Evolutionary conservation across 139 green algal genomes (phyloP).

Genomic region (Mychonastes homosphaera): DNA sequence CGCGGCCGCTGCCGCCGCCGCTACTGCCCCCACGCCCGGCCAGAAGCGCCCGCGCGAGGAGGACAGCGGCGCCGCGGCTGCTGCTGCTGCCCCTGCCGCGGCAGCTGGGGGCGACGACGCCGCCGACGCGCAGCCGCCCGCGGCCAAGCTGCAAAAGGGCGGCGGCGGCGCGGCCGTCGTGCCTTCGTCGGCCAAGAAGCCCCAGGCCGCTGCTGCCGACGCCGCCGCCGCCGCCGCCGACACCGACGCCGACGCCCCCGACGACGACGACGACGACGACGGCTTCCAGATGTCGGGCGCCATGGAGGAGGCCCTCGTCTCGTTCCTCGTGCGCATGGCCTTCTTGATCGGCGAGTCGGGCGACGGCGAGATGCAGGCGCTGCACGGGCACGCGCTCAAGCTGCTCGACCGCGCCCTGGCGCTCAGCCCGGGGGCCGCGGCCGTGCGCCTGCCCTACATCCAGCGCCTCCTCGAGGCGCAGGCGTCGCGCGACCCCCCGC

Average conservation of each 20-base stretch:
- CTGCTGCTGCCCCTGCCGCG: too few species aligned
- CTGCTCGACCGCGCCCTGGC: conserved; percentile 28
- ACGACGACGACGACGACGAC: conserved; percentile 18
- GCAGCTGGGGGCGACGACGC: too few species aligned
- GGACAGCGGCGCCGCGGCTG: too few species aligned
- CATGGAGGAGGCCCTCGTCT: conserved; percentile 77
- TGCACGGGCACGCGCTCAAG: conserved; percentile 30
- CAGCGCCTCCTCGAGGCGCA: conserved; percentile 24
- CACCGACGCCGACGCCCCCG: not conserved
- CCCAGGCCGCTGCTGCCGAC: too few species aligned
- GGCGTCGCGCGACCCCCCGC: conserved; percentile 11
- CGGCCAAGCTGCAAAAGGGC: too few species aligned
- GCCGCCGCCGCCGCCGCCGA: conserved; percentile 3
- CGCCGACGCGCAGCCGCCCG: too few species aligned
- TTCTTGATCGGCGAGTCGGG: conserved; percentile 45
- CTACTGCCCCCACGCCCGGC: too few species aligned
- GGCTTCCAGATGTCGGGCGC: conserved; percentile 35
- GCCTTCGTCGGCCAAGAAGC: too few species aligned
- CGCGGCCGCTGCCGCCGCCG: too few species aligned
- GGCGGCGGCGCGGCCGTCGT: too few species aligned
- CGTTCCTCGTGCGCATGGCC: conserved; percentile 79
- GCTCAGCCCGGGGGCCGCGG: conserved; percentile 20
- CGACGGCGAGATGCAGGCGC: conserved; percentile 27
- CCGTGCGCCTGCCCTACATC: conserved; percentile 59
- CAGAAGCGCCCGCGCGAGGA: too few species aligned